Percentiles rank a stretch among this genome's conserved stretches.
Evolutionary conservation across 306 rosid species (phyloP).

Genomic region (Mucuna pruriens): DNA sequence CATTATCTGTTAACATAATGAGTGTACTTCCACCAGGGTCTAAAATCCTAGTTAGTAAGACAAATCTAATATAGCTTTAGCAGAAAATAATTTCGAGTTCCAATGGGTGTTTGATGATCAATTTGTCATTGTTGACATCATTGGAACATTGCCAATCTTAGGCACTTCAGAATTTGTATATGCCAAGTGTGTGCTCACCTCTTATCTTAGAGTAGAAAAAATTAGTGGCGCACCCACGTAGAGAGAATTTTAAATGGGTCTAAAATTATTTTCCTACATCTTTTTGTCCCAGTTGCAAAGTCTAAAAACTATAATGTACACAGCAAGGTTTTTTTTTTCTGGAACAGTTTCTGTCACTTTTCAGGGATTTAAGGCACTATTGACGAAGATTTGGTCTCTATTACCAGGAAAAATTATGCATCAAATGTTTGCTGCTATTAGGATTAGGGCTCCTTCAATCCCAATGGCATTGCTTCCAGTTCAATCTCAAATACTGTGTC

Average conservation of each 20-base stretch:
- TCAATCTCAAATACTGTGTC: not conserved
- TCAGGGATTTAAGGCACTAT: not conserved
- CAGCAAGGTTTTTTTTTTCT: not conserved
- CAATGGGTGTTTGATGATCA: constrained; percentile 10
- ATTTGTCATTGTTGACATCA: constrained; percentile 37
- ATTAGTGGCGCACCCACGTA: constrained; percentile 47
- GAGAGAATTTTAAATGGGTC: not conserved
- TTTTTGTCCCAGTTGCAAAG: not conserved
- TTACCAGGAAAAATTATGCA: constrained; percentile 14
- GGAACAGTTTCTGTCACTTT: constrained; percentile 15
- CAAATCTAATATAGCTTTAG: not conserved
- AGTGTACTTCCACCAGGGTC: constrained; percentile 15
- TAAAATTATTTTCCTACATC: not conserved
- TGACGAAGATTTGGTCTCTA: not conserved
- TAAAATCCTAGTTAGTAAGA: constrained; percentile 30
- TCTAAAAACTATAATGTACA: constrained; percentile 13
- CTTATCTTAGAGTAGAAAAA: constrained; percentile 1
- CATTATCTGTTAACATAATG: constrained; percentile 37
- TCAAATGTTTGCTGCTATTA: not conserved
- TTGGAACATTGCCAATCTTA: constrained; percentile 34
- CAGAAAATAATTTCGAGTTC: constrained; percentile 31
- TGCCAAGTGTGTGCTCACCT: constrained; percentile 26
- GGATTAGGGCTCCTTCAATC: not conserved
- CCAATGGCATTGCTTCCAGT: not conserved
- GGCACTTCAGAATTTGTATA: constrained; percentile 36